These are phyloP conservation scores for Pleurotus pulmonarius DNA, from an alignment of 768 basidiomycete species.

Conservation along the genomic window DNA sequence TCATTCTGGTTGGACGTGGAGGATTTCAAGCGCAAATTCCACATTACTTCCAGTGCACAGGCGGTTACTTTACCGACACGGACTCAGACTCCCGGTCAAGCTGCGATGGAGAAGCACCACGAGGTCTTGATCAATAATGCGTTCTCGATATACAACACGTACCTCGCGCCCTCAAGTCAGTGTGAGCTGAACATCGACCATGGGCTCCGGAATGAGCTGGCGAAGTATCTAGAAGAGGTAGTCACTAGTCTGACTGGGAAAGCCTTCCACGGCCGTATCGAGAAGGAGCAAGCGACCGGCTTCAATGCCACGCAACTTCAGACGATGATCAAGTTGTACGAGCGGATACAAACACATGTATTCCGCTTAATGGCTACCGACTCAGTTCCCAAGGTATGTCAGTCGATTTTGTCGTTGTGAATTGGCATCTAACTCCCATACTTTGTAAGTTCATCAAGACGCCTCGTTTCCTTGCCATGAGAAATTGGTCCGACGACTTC, in stretches of 20 bases:
- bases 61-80: slow-evolving; percentile 44
- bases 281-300: slow-evolving; percentile 72
- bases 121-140: slow-evolving; percentile 93
- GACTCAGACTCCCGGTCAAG: slow-evolving; percentile 63
- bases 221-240: slow-evolving; percentile 89
- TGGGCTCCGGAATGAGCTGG: slow-evolving; percentile 89
- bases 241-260: slow-evolving; percentile 76
- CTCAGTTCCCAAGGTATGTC: slow-evolving; percentile 88
- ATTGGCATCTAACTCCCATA: slow-evolving; percentile 6
- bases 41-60: slow-evolving; percentile 89
- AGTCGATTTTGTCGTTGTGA: neutral
- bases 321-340: slow-evolving; percentile 89
- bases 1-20: slow-evolving; percentile 97
- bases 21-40: slow-evolving; percentile 96
- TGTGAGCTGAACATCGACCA: slow-evolving; percentile 99
- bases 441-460: slow-evolving; percentile 79
- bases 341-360: slow-evolving; percentile 94
- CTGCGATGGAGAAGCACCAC: slow-evolving; percentile 96
- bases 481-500: slow-evolving; percentile 76
- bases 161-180: slow-evolving; percentile 91
- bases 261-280: slow-evolving; percentile 74
- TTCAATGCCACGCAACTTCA: slow-evolving; percentile 97
- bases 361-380: slow-evolving; percentile 98
- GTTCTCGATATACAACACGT: slow-evolving; percentile 90
- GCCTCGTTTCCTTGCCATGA: slow-evolving; percentile 72